Percentiles rank a stretch among this genome's conserved stretches.
These are phyloP conservation scores for Xanthoconium separans DNA, from an alignment of 1,284 basidiomycete species.

Conservation along the genomic window DNA sequence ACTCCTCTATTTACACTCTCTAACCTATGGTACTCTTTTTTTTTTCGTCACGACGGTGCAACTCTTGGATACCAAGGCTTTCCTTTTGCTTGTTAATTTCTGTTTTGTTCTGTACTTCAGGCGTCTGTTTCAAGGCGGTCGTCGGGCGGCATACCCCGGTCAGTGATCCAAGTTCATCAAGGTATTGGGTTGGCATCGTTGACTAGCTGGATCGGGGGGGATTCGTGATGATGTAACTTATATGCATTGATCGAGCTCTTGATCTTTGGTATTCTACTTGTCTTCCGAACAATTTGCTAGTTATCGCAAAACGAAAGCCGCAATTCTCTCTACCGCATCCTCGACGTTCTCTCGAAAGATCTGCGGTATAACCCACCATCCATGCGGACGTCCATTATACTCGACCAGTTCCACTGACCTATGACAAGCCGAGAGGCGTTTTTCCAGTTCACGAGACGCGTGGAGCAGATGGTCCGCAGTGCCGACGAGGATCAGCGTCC, in stretches of 20 bases:
- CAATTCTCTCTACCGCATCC: conserved; percentile 16
- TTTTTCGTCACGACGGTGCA: conserved; percentile 15
- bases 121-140: conserved; percentile 4
- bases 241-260: conserved; percentile 6
- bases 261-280: conserved; percentile 2
- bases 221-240: conserved; percentile 15
- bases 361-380: conserved; percentile 18
- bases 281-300: neutral
- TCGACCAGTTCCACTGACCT: conserved; percentile 24
- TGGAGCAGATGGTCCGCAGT: conserved; percentile 17
- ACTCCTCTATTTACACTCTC: conserved; percentile 10
- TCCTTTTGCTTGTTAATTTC: neutral
- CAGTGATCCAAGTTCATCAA: conserved; percentile 2
- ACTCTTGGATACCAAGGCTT: conserved; percentile 28
- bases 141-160: neutral
- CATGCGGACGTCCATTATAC: conserved; percentile 26
- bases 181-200: conserved; percentile 11
- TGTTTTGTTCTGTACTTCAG: conserved; percentile 8
- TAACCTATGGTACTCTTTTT: conserved; percentile 13
- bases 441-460: conserved; percentile 6
- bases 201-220: conserved; percentile 20
- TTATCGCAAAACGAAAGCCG: conserved; percentile 7
- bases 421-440: neutral
- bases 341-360: conserved; percentile 19
- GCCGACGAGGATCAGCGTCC: conserved; percentile 28